Conservation (phyloP, 1,284 basidiomycete genomes). For the Athelia sp. region DNA sequence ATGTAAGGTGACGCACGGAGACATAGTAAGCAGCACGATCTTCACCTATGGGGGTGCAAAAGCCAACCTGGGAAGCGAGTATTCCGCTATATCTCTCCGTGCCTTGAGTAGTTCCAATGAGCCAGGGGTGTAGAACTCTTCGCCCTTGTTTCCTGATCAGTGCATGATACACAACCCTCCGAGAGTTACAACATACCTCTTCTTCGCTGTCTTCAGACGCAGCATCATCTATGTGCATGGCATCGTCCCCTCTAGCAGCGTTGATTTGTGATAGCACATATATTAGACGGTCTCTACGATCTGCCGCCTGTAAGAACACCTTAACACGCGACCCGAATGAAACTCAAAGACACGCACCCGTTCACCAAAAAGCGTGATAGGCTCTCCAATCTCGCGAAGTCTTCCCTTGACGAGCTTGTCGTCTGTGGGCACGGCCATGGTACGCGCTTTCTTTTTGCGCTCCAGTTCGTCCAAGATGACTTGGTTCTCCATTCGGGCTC, state of each 20-base stretch:
- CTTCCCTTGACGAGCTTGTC: conserved; percentile 88
- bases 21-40: conserved; percentile 71
- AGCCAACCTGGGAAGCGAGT: conserved; percentile 88
- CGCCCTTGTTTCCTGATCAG: conserved; percentile 44
- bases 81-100: conserved; percentile 82
- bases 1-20: conserved; percentile 29
- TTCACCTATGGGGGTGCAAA: conserved; percentile 48
- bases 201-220: conserved; percentile 69
- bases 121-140: conserved; percentile 96
- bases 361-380: conserved; percentile 97
- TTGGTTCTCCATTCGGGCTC: conserved; percentile 73
- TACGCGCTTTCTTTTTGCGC: conserved; percentile 90
- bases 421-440: conserved; percentile 94
- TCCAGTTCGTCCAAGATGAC: conserved; percentile 89
- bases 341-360: conserved; percentile 52
- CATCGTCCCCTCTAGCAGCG: conserved; percentile 72
- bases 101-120: conserved; percentile 82
- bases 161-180: conserved; percentile 1
- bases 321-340: conserved; percentile 12
- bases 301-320: conserved; percentile 56
- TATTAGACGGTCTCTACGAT: conserved; percentile 90
- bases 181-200: conserved; percentile 45
- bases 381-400: conserved; percentile 90
- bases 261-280: conserved; percentile 88
- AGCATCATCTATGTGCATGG: conserved; percentile 67